These are phyloP conservation scores for Candida cerambycidarum DNA, from an alignment of 805 yeast species.

Conservation along the genomic window DNA sequence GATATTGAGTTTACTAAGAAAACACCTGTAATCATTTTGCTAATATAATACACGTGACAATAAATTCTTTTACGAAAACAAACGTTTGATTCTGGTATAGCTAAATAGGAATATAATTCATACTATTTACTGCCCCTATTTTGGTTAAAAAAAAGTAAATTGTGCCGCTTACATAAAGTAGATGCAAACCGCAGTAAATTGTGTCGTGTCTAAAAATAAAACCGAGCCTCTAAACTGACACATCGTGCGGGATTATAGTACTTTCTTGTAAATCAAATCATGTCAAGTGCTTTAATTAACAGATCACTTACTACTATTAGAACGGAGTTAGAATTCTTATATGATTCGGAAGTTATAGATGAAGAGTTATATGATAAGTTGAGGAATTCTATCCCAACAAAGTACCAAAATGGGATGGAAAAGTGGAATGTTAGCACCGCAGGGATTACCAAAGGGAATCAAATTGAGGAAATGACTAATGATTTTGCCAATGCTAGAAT, in stretches of 20 bases:
- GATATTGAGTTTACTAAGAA: no score
- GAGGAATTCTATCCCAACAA: slow-evolving; percentile 52
- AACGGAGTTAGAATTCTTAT: slow-evolving; percentile 78
- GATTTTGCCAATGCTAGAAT: not conserved
- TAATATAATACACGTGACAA: no score
- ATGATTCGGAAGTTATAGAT: slow-evolving; percentile 71
- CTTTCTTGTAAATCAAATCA: slow-evolving; percentile 11
- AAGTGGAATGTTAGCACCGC: slow-evolving; percentile 30
- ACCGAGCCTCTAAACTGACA: not conserved
- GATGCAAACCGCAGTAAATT: no score
- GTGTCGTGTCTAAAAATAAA: no score
- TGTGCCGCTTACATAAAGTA: no score
- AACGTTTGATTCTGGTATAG: no score
- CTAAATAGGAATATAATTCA: no score
- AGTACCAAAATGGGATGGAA: slow-evolving; percentile 50
- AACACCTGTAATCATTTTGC: no score
- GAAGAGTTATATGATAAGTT: slow-evolving; percentile 54
- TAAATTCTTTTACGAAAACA: no score
- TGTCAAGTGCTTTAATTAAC: slow-evolving; percentile 63
- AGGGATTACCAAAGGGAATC: not conserved
- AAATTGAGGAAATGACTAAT: slow-evolving; percentile 9
- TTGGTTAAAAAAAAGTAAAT: no score
- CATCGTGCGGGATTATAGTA: slow-evolving; percentile 2
- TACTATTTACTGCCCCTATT: no score
- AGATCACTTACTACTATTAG: slow-evolving; percentile 74